Conservation (phyloP, 129 eudicot genomes). For the carrot (Daucus carota) region DH1_v3.0 NC_030388.2:27900001-27900500, state of each 20-base stretch:
- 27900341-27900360: neutral
- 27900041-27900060: constrained; percentile 99
- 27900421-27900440: neutral
- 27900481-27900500: neutral
- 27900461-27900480: neutral
- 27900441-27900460: neutral
- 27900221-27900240: neutral
- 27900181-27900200: neutral
- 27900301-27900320: neutral
- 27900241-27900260: neutral
- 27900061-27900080: constrained; percentile 76
- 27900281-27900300: neutral
- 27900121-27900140: neutral
- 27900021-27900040: constrained; percentile 16
- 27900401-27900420: neutral
- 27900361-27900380: neutral
- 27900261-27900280: neutral
- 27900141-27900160: neutral
- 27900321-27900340: neutral
- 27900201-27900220: neutral
- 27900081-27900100: constrained; percentile 94
- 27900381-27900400: neutral
- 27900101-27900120: neutral
- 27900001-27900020: neutral
- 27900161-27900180: neutral